Evolutionary conservation across 2,329 filamentous ascomycete species (phyloP), one percentile per base, ranked within the genome.

Genomic region (Aureobasidium sp.): DNA sequence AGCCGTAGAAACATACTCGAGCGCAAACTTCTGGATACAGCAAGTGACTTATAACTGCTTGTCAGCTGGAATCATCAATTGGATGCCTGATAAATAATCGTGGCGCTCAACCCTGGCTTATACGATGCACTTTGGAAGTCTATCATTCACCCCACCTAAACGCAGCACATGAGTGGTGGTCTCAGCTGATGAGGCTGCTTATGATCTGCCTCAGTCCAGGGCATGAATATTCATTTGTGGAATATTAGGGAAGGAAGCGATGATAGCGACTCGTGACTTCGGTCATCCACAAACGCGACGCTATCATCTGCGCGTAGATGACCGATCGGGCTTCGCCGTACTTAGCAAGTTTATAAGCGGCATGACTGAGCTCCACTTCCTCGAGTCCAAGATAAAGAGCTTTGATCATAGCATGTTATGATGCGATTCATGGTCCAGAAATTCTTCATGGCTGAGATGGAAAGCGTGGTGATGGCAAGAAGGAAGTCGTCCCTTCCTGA

Each of bases 91-190:
- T 43, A 20, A 9, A 13, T 29, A 8, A n/a, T 26, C 10, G 37
- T 46, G 39, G 53, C 53, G 53, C 29, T 57, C 39, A 26, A 17
- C 24, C 15, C 27, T 46, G 39, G 9, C 17, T 36, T 36, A 24
- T 46, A 57, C 27, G n/a, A 57, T 26, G 52, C 52, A 24, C 20
- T 41, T 10, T 53, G 5, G 7, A 17, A 26, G n/a, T 29, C 5
- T 9, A 17, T 32, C 27, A 24, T 10, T 41, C 39, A 44, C 53
- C 39, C 53, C 53, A 57, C 53, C 41, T 26, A 10, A 1, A n/a
- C 10, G 53, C 53, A 46, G n/a, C 39, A 39, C 39, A 43, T 57
- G 53, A 57, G 53, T 57, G 53, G 41, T 36, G 36, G 53, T 24
- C 53, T 46, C 39, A 57, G 39, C 37, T 13, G 39, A 46, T 29